These are phyloP conservation scores for Hygrophoropsis aurantiaca DNA, from an alignment of 768 basidiomycete species.

Conservation along the genomic window DNA sequence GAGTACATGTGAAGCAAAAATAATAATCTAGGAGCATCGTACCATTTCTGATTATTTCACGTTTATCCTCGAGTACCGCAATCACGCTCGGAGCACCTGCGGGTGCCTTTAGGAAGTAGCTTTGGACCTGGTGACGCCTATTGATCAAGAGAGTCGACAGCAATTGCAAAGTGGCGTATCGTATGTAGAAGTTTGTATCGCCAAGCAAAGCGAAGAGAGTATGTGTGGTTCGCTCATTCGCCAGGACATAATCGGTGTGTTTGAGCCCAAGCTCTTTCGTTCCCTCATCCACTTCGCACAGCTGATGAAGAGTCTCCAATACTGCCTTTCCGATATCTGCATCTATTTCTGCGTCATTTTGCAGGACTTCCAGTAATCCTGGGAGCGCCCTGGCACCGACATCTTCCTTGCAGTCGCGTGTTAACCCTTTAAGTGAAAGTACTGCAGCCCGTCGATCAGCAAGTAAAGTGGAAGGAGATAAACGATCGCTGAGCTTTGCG, in stretches of 20 bases:
- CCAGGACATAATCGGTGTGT: constrained; percentile 80
- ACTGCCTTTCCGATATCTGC: constrained; percentile 90
- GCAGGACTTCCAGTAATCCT: constrained; percentile 77
- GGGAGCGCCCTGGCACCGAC: constrained; percentile 77
- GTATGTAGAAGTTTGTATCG: constrained; percentile 79
- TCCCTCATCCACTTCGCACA: constrained; percentile 78
- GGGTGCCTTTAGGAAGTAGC: constrained; percentile 86
- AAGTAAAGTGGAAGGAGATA: constrained; percentile 86
- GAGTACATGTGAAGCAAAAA: neutral
- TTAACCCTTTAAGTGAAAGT: constrained; percentile 89
- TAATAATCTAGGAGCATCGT: constrained; percentile 23
- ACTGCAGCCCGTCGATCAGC: constrained; percentile 93
- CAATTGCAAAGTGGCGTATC: constrained; percentile 82
- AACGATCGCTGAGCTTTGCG: constrained; percentile 80
- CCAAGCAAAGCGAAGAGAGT: constrained; percentile 74
- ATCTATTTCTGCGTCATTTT: constrained; percentile 89
- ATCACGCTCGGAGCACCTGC: constrained; percentile 75
- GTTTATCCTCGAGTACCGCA: constrained; percentile 75
- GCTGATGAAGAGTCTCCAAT: constrained; percentile 80
- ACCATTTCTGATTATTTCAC: constrained; percentile 91
- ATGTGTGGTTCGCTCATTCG: constrained; percentile 69
- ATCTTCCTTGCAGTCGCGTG: constrained; percentile 87
- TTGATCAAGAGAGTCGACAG: constrained; percentile 80
- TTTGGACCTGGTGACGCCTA: constrained; percentile 77
- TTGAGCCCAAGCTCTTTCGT: constrained; percentile 78